Percentiles rank a stretch among this genome's conserved stretches.
Evolutionary conservation across 805 yeast species (phyloP).

Genomic region (Kodamaea leandrae): DNA sequence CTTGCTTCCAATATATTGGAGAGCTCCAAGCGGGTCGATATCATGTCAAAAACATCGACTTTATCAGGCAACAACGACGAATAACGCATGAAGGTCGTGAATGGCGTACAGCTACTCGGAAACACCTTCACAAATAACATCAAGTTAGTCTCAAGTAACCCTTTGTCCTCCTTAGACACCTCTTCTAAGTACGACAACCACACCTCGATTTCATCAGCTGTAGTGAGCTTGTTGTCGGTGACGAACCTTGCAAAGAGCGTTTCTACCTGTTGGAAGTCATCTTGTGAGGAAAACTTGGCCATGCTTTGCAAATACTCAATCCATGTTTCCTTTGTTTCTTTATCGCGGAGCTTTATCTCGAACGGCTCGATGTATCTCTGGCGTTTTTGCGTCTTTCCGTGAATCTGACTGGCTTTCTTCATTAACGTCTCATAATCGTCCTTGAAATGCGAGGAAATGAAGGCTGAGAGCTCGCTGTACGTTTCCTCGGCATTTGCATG

Average conservation of each 20-base stretch:
- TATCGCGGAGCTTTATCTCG: conserved; percentile 26
- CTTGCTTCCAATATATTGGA: conserved; percentile 16
- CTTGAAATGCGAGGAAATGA: conserved; percentile 31
- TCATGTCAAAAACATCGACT: conserved; percentile 6
- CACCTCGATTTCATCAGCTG: conserved; percentile 7
- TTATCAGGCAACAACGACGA: conserved; percentile 14
- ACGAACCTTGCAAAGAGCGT: conserved; percentile 1
- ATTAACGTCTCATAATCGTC: conserved; percentile 34
- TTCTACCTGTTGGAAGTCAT: conserved; percentile 32
- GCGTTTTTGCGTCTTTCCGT: conserved; percentile 25
- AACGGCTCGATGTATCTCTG: conserved; percentile 33
- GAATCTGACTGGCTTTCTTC: conserved; percentile 33
- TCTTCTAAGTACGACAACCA: conserved; percentile 31
- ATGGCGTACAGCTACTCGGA: conserved; percentile 24
- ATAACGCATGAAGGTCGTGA: conserved; percentile 26
- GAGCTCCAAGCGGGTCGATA: conserved; percentile 12
- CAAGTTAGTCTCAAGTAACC: conserved; percentile 14
- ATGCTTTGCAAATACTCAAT: conserved; percentile 31
- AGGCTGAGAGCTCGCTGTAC: conserved; percentile 37
- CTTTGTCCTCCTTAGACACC: conserved; percentile 19
- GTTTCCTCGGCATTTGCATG: conserved; percentile 42
- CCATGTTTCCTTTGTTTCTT: conserved; percentile 24
- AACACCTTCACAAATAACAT: conserved; percentile 22
- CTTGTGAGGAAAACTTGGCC: conserved; percentile 10
- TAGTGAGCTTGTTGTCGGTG: not conserved